These are phyloP conservation scores for Chalciporus sp. DNA, from an alignment of 1,284 basidiomycete species.

Conservation along the genomic window DNA sequence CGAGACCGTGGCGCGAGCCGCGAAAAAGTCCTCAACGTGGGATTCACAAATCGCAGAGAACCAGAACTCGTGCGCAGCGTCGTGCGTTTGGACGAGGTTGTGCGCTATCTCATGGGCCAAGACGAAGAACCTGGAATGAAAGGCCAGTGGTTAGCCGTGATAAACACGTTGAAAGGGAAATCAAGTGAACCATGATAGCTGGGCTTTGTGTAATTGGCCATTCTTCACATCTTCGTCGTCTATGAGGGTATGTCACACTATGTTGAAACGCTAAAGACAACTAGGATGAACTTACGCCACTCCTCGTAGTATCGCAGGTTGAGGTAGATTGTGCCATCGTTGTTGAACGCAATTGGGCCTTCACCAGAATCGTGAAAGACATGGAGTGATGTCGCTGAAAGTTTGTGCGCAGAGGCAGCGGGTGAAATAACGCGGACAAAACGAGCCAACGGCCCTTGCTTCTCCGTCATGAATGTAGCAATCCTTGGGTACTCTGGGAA, in stretches of 20 bases:
- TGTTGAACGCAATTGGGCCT: slow-evolving; percentile 88
- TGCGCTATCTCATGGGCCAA: slow-evolving; percentile 91
- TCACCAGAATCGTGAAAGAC: slow-evolving; percentile 85
- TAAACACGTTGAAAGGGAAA: background rate
- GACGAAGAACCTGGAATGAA: slow-evolving; percentile 71
- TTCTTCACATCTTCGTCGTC: slow-evolving; percentile 68
- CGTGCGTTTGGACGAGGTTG: slow-evolving; percentile 75
- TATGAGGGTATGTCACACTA: slow-evolving; percentile 28
- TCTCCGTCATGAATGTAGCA: slow-evolving; percentile 46
- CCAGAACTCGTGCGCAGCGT: slow-evolving; percentile 90
- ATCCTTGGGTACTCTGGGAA: slow-evolving; percentile 51
- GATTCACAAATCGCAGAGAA: slow-evolving; percentile 87
- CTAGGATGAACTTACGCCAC: slow-evolving; percentile 67
- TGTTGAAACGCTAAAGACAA: background rate
- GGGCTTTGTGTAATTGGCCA: slow-evolving; percentile 62
- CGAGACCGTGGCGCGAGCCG: slow-evolving; percentile 1
- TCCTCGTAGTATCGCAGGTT: slow-evolving; percentile 80
- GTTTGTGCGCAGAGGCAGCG: slow-evolving; percentile 57
- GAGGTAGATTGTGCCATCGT: slow-evolving; percentile 83
- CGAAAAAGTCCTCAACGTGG: slow-evolving; percentile 39
- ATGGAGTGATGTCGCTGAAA: slow-evolving; percentile 70
- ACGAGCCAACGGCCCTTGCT: slow-evolving; percentile 54
- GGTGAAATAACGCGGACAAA: slow-evolving; percentile 64
- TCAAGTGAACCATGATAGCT: slow-evolving; percentile 69
- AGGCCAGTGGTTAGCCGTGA: background rate